Evolutionary conservation across 371 early-diverging fungal species (phyloP).

Genomic region (Syncephalastrum contaminatum): DNA sequence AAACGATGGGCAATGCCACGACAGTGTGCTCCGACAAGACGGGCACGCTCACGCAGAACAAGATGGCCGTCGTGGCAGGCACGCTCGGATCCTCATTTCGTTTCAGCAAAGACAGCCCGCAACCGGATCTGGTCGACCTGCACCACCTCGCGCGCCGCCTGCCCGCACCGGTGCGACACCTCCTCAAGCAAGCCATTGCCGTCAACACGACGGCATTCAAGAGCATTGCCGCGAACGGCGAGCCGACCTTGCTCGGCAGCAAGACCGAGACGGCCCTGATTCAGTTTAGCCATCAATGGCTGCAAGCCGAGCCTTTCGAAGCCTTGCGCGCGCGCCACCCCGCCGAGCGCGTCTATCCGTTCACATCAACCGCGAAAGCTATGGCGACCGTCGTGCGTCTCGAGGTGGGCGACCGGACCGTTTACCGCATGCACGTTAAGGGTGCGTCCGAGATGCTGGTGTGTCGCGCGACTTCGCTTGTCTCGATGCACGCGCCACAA

Average conservation of each 20-base stretch:
- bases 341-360: constrained; percentile 70
- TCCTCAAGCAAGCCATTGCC: constrained; percentile 61
- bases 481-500: constrained; percentile 40
- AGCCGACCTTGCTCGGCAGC: constrained; percentile 59
- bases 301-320: constrained; percentile 49
- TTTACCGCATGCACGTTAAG: constrained; percentile 73
- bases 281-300: constrained; percentile 48
- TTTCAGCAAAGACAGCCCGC: constrained; percentile 36
- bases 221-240: constrained; percentile 57
- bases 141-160: constrained; percentile 25
- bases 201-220: constrained; percentile 79
- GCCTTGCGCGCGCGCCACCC: constrained; percentile 45
- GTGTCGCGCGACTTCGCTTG: constrained; percentile 19
- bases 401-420: constrained; percentile 9
- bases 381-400: constrained; percentile 82
- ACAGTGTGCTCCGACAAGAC: constrained; percentile 93
- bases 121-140: constrained; percentile 38
- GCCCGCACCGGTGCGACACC: constrained; percentile 33
- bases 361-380: constrained; percentile 79
- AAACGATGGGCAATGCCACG: constrained; percentile 94
- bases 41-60: constrained; percentile 88
- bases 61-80: constrained; percentile 85
- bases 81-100: constrained; percentile 52
- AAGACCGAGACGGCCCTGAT: constrained; percentile 89
- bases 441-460: constrained; percentile 88